Evolutionary conservation across 2,329 filamentous ascomycete species (phyloP).

Genomic region (Macrophomina tecta): DNA sequence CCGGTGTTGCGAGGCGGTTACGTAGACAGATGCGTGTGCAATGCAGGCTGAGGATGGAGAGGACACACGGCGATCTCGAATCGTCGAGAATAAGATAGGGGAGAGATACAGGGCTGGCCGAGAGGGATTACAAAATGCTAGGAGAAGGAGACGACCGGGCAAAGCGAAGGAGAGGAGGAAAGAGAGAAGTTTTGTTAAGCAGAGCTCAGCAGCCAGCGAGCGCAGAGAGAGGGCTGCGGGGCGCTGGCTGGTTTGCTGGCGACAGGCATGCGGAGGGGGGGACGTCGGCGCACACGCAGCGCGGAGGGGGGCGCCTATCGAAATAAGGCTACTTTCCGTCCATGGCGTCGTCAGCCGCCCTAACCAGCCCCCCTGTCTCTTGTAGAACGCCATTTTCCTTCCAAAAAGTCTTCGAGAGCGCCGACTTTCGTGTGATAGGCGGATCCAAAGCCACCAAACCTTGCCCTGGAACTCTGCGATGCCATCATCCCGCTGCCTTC

Average conservation of each 20-base stretch:
- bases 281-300: conserved; percentile 13
- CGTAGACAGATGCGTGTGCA: conserved; percentile 19
- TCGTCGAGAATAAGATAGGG: not conserved
- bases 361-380: not conserved
- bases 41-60: not conserved
- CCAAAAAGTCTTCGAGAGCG: not conserved
- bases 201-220: not conserved
- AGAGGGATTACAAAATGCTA: not conserved
- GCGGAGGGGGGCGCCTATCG: conserved; percentile 16
- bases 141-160: not conserved
- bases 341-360: conserved; percentile 17
- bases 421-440: not conserved
- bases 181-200: not conserved
- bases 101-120: not conserved
- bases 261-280: conserved; percentile 5
- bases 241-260: not conserved
- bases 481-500: not conserved
- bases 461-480: not conserved
- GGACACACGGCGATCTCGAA: not conserved
- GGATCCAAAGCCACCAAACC: not conserved
- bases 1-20: not conserved
- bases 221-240: not conserved
- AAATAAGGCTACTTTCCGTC: conserved; percentile 17
- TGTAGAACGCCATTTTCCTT: not conserved
- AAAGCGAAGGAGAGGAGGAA: not conserved